phyloP scores from a whole-genome alignment of 192 early-diverging fungal species.

The Obelidium mucronatum region DNA sequence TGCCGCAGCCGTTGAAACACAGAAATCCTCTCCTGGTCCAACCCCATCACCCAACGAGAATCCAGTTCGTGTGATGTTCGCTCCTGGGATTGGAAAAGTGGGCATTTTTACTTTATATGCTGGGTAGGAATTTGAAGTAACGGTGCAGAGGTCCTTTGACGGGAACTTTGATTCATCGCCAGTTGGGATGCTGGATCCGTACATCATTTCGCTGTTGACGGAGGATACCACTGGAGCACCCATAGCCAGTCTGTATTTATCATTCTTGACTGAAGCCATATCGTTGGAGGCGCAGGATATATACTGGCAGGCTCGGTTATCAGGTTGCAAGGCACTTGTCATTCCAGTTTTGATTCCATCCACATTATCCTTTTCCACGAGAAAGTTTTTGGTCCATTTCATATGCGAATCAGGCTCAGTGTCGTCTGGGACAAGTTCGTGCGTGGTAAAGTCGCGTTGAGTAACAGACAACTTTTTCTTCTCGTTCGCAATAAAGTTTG shows the following conservation, averaged over 20 bases:
- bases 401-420: neutral
- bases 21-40: neutral
- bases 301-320: neutral
- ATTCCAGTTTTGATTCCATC: conserved; percentile 27
- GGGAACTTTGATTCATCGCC: conserved; percentile 45
- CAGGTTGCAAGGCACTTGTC: conserved; percentile 30
- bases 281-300: conserved; percentile 26
- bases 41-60: conserved; percentile 37
- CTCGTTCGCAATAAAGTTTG: neutral
- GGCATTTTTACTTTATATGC: conserved; percentile 37
- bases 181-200: conserved; percentile 46
- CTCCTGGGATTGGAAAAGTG: conserved; percentile 48
- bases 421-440: neutral
- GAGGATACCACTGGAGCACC: neutral
- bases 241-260: neutral
- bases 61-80: conserved; percentile 39
- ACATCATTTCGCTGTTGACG: conserved; percentile 3
- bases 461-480: conserved; percentile 7
- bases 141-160: conserved; percentile 15
- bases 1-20: conserved; percentile 25
- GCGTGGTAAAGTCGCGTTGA: conserved; percentile 18
- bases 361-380: neutral
- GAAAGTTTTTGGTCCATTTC: conserved; percentile 15
- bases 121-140: conserved; percentile 35
- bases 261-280: neutral